phyloP scores from a whole-genome alignment of 805 yeast species.

The Babjeviella inositovora region DNA sequence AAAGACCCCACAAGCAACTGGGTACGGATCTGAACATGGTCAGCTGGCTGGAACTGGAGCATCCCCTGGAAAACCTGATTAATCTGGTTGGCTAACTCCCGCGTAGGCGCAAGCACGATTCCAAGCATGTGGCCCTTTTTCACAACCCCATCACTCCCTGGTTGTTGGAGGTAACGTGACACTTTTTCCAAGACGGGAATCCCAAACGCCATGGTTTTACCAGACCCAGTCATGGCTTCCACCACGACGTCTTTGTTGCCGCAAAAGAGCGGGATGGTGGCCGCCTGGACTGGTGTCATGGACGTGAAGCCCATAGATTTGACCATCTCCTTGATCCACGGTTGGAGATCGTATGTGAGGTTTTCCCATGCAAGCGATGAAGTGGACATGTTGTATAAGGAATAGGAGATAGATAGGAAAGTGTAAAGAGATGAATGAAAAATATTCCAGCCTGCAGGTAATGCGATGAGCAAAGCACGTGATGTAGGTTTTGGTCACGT shows the following conservation, averaged over 20 bases:
- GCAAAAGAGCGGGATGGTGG: slow-evolving; percentile 74
- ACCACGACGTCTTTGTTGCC: slow-evolving; percentile 90
- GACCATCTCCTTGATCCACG: slow-evolving; percentile 63
- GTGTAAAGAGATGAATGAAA: no score
- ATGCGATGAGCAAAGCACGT: no score
- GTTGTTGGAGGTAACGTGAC: slow-evolving; percentile 11
- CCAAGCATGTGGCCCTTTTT: slow-evolving; percentile 58
- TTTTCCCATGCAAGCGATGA: slow-evolving; percentile 54
- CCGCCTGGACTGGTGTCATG: slow-evolving; percentile 97
- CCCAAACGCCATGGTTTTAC: slow-evolving; percentile 87
- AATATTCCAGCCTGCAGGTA: no score
- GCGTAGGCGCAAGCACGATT: slow-evolving; percentile 50
- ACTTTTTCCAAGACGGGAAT: slow-evolving; percentile 70
- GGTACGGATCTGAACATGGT: slow-evolving; percentile 23
- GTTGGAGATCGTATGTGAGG: slow-evolving; percentile 32
- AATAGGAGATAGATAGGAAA: no score
- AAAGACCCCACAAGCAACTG: slow-evolving; percentile 55
- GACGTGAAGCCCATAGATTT: slow-evolving; percentile 55
- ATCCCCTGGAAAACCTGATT: slow-evolving; percentile 46
- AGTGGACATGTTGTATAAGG: no score
- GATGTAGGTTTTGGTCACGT: no score
- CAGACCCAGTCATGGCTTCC: slow-evolving; percentile 96
- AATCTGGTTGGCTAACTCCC: slow-evolving; percentile 60
- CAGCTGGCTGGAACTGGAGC: slow-evolving; percentile 39
- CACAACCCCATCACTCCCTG: slow-evolving; percentile 12